Evolutionary conservation across 805 yeast genomes (phyloP).

Genomic region (Zygotorulaspora chibaensis): DNA sequence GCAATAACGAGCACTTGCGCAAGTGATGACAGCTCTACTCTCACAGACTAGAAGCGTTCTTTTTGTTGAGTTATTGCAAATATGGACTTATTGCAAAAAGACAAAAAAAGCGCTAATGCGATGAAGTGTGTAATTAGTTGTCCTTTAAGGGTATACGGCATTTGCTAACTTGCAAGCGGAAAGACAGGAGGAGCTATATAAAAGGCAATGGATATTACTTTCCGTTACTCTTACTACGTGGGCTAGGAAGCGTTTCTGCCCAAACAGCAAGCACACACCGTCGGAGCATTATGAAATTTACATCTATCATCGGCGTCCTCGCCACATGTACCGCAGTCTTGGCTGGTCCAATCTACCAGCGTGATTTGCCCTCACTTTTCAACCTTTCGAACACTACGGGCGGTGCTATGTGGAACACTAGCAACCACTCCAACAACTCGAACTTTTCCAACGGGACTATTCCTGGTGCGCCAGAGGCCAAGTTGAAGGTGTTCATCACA

Average conservation of each 20-base stretch:
- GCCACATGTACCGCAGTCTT: conserved; percentile 8
- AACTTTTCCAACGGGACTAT: conserved; percentile 8
- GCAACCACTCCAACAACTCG: conserved; percentile 9
- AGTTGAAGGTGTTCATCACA: conserved; percentile 19
- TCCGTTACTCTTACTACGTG: too few species aligned
- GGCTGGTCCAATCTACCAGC: conserved; percentile 11
- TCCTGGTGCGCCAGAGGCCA: background rate
- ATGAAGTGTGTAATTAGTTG: background rate
- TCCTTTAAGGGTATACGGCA: background rate
- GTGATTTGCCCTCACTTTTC: conserved; percentile 1
- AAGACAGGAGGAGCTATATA: background rate
- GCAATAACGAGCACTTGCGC: background rate
- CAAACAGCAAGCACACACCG: background rate
- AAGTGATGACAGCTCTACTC: background rate
- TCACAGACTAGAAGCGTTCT: background rate
- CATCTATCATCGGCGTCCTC: conserved; percentile 7
- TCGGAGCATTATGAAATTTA: conserved; percentile 7
- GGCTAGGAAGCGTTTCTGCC: too few species aligned
- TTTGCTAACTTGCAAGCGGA: background rate
- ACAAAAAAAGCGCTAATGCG: background rate
- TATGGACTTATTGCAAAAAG: background rate
- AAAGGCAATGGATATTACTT: background rate
- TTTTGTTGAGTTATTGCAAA: conserved; percentile 1
- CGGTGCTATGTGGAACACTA: conserved; percentile 8
- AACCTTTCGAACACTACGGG: conserved; percentile 6